A percentile compares a stretch with the other conserved stretches of the same genome.
Conservation (phyloP, 805 yeast genomes). For the Candida manassasensis region DNA sequence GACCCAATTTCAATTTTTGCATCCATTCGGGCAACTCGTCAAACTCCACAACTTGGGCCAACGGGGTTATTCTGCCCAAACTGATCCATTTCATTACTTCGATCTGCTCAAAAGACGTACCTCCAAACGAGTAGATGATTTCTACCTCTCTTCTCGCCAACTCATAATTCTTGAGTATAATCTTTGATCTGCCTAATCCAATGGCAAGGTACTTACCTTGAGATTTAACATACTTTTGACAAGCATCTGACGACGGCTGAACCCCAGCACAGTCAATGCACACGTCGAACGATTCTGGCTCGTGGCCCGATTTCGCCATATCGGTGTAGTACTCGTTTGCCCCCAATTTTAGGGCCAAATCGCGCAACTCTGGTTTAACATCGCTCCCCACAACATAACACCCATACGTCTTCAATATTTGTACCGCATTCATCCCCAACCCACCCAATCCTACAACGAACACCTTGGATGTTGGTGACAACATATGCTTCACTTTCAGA, state of each 20-base stretch:
- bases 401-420: constrained; percentile 29
- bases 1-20: constrained; percentile 31
- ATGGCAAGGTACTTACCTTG: constrained; percentile 39
- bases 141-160: constrained; percentile 40
- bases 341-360: constrained; percentile 29
- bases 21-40: constrained; percentile 32
- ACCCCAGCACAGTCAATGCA: constrained; percentile 37
- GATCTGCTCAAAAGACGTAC: constrained; percentile 38
- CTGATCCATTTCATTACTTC: constrained; percentile 41
- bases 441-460: constrained; percentile 41
- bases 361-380: constrained; percentile 21
- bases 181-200: constrained; percentile 36
- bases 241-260: constrained; percentile 23
- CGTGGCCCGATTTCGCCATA: constrained; percentile 20
- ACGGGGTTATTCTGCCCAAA: constrained; percentile 36
- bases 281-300: constrained; percentile 32
- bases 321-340: constrained; percentile 40
- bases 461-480: constrained; percentile 31
- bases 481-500: constrained; percentile 24
- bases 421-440: constrained; percentile 40
- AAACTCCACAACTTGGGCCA: constrained; percentile 24
- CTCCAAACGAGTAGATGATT: constrained; percentile 40
- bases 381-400: constrained; percentile 33
- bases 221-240: constrained; percentile 26
- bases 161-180: constrained; percentile 27